Evolutionary conservation across 1,284 basidiomycete species (phyloP).

Genomic region (Microbotryomycetes sp.): DNA sequence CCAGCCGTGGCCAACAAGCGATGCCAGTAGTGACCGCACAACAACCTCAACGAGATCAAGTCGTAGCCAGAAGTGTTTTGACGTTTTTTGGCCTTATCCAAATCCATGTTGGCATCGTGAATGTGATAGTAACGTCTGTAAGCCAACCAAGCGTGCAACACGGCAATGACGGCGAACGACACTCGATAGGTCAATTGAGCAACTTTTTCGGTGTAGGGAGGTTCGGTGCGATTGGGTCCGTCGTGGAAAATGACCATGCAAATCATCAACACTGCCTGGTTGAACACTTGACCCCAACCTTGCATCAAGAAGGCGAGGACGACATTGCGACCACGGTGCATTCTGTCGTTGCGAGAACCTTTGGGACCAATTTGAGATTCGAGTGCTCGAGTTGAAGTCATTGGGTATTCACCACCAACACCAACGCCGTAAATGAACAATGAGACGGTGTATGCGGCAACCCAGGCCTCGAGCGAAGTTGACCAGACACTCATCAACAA

Average conservation of each 20-base stretch:
- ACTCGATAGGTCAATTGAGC: constrained; percentile 53
- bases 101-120: constrained; percentile 43
- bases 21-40: constrained; percentile 49
- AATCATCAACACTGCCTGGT: constrained; percentile 50
- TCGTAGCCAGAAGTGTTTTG: constrained; percentile 50
- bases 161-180: constrained; percentile 50
- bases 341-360: constrained; percentile 48
- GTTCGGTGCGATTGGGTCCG: constrained; percentile 42
- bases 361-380: constrained; percentile 45
- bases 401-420: constrained; percentile 52
- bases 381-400: constrained; percentile 52
- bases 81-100: constrained; percentile 47
- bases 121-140: constrained; percentile 51
- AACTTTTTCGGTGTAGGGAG: constrained; percentile 46
- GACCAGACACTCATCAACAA: constrained; percentile 54
- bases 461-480: constrained; percentile 50
- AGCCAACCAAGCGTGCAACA: constrained; percentile 50
- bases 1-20: constrained; percentile 49
- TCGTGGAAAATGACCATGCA: constrained; percentile 50
- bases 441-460: constrained; percentile 49
- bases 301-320: constrained; percentile 8
- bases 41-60: constrained; percentile 48
- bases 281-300: constrained; percentile 44
- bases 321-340: constrained; percentile 51
- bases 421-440: constrained; percentile 45